Evolutionary conservation across 441 rosid species (phyloP), one percentile per base, ranked within the genome.

Genomic region (Flueggea neowawraea): DNA sequence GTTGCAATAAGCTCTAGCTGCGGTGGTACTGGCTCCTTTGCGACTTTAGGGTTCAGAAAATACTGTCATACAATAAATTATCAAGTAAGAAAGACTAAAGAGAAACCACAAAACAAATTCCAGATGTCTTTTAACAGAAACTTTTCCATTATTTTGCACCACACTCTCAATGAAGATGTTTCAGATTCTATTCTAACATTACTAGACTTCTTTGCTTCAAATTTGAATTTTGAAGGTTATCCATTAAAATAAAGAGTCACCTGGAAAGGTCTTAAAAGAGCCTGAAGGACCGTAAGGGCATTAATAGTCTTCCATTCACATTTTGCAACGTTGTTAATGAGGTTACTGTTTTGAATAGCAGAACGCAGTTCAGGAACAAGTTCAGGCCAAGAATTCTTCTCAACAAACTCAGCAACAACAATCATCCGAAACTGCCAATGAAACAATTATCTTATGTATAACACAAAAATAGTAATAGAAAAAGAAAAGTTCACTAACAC

Each of bases 241-340:
- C 44, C 3, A 8, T 2, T 3, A 28, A 17, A 41, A 67, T 55
- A 63, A 54, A 10, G 28, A 39, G 61, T 67, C 12, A 91, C 97
- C 94, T 91, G 94, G 72, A 91, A 91, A 76, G 96, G 96, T 69
- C 84, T 85, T 52, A 88, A 60, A 52, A 83, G 80, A 10, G 90
- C 76, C 16, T 78, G 91, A 59, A 91, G 87, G 57, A 80, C 75
- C 60, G 77, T 69, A 67, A 91, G 79, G 31, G 83, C 73, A 58
- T 88, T 91, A 62, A 85, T 69, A 59, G 84, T 81, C 67, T 73
- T 78, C 86, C 88, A 88, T 43, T 73, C 76, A 59, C 66, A 66
- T 54, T 71, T 78, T 39, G 70, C 66, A 56, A 65, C 48, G 51
- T 52, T 49, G 71, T 72, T 72, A 52, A 85, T 61, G 16, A 73